These are phyloP conservation scores for Basidioascus undulatus DNA, from an alignment of 768 basidiomycete genomes.

Conservation along the genomic window DNA sequence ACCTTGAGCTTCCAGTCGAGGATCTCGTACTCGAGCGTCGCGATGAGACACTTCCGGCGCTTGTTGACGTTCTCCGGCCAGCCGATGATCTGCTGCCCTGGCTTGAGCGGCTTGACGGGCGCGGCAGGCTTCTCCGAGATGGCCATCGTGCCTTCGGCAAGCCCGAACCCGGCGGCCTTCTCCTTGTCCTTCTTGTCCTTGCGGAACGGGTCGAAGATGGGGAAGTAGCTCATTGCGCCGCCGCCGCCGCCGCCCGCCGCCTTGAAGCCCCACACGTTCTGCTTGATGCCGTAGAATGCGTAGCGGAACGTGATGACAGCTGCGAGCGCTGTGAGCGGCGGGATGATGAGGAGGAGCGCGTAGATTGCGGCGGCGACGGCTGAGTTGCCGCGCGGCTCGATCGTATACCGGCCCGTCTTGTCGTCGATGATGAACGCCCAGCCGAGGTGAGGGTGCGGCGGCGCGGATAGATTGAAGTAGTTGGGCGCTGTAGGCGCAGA, in stretches of 20 bases:
- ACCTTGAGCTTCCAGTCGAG: slow-evolving; percentile 95
- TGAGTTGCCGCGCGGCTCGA: slow-evolving; percentile 59
- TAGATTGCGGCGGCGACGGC: slow-evolving; percentile 68
- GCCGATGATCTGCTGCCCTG: slow-evolving; percentile 46
- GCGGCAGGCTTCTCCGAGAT: slow-evolving; percentile 52
- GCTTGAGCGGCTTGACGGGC: no score
- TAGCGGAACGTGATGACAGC: slow-evolving; percentile 79
- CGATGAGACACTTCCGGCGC: slow-evolving; percentile 68
- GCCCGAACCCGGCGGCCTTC: slow-evolving; percentile 18
- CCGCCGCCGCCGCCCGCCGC: slow-evolving; percentile 34
- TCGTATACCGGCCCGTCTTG: slow-evolving; percentile 43
- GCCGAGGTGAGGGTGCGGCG: slow-evolving; percentile 62
- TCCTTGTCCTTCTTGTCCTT: slow-evolving; percentile 49
- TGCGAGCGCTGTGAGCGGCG: slow-evolving; percentile 56
- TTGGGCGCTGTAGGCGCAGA: slow-evolving; percentile 58
- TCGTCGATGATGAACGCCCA: slow-evolving; percentile 72
- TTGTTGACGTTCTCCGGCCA: slow-evolving; percentile 89
- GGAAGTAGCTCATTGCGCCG: slow-evolving; percentile 50
- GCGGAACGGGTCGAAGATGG: slow-evolving; percentile 40
- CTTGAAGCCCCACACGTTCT: slow-evolving; percentile 75
- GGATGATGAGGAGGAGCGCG: slow-evolving; percentile 53
- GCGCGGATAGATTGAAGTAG: slow-evolving; percentile 75
- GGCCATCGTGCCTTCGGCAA: slow-evolving; percentile 18
- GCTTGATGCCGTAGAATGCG: slow-evolving; percentile 85
- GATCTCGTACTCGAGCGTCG: slow-evolving; percentile 86